Base-by-base conservation (phyloP, 352 stramenopile species). In the Aphanomyces invadans region DNA sequence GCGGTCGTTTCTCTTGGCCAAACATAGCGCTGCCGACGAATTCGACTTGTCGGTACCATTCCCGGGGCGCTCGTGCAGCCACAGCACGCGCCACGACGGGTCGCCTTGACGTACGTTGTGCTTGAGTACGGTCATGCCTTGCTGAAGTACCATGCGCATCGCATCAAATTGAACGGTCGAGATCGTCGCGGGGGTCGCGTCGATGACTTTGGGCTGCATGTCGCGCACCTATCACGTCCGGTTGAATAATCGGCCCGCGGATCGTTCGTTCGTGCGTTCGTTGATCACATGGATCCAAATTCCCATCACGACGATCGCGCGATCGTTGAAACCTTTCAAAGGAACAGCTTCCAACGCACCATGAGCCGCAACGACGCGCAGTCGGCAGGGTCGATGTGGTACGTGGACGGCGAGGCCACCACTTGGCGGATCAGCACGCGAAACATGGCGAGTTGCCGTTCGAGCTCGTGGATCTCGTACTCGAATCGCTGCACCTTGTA, bases 81-180 rank as follows among this genome's bases (percentile, higher is more conserved):
- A 67, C 10, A 67, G 12, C 10, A 60, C 26, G 11, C 49, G 45
- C 60, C 60, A 67, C 42, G 48, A 51, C 2, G 60, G 60, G 9
- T 67, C 60, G 21, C 60, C 60, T 17, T 46, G 56, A 44, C 38
- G 60, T 3, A 67, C 60, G 38, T 67, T 44, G 25, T 67, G 60
- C 60, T 67, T 67, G 60, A 67, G 42, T 19, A 67, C 28, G 7
- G 42, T 67, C n/a, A 67, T 23, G n/a, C 60, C 60, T 59, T 67
- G 60, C 49, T 59, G 5, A 28, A 67, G 21, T 11, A 57, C 19
- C 17, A 57, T 3, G 5, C 46, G 11, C n/a, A 33, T 19, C 28
- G 45, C n/a, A 23, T 31, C 19, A 4, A 26, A n/a, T 33, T 60
- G 32, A n/a, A 38, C 49, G 12, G 32, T 57, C 21, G 49, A 21